Base-by-base conservation (phyloP, 805 yeast genomes). In the Candida morakotiae region DNA sequence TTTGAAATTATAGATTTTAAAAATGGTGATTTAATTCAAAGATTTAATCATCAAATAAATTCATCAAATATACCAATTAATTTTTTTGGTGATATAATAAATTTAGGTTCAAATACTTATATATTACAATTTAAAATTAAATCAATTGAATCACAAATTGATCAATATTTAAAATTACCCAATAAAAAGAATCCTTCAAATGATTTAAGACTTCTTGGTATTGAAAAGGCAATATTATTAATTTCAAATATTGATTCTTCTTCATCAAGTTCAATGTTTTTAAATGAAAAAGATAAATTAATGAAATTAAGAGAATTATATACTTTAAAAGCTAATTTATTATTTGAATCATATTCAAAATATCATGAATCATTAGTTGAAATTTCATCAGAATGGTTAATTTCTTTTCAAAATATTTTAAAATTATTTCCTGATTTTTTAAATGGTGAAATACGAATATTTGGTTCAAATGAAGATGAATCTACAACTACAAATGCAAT, bases 301-400 rank as follows among this genome's bases (percentile, higher is more conserved):
- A 53, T 67, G 8, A 46, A 45, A 19, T 43, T 67, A 22, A 46
- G 73, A n/a, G 60, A 61, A 15, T 46, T 67, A n/a, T 54, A 58
- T 42, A 58, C 54, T 31, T 51, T 52, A 20, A 67, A 59, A 39
- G 67, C 64, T 2, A 38, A 46, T 3, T 38, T 62, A 0, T 45
- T 60, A 11, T 68, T 67, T 41, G 64, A 59, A 25, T 42, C 51
- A 11, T 64, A 60, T 40, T 43, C 53, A 3, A 60, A 53, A 37
- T 68, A 53, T 44, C 67, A 61, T 33, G 70, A 65, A 42, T 46
- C 72, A 0, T 46, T 68, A 24, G 67, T 64, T 1, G 69, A 58
- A 2, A 59, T 67, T 13, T 54, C 67, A 9, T 62, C 67, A 3
- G 70, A 66, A 28, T 68, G 73, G 73, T 35, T 67, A 15, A 48